Percentiles rank a stretch among this genome's conserved stretches.
These are phyloP conservation scores for Lactuca sativa DNA, from an alignment of 129 eudicot genomes.

Conservation along the genomic window DNA sequence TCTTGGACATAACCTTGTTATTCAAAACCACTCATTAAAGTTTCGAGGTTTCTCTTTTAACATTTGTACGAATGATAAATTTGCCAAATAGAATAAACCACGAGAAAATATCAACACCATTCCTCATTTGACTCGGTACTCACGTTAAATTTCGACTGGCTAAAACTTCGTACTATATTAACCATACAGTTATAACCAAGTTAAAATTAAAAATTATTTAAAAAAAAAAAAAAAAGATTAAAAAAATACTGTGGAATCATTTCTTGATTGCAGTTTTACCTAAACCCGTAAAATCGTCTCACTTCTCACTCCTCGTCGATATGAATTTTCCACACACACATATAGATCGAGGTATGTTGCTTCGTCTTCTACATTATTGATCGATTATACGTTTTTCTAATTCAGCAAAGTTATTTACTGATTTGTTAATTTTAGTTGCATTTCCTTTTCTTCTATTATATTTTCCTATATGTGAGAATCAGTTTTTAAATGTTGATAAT, in stretches of 20 bases:
- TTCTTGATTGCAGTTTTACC: not conserved
- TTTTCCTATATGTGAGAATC: no score
- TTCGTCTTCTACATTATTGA: constrained; percentile 4
- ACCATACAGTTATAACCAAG: no score
- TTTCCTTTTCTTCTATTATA: no score
- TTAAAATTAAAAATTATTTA: not conserved
- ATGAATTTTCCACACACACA: not conserved
- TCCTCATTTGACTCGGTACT: not conserved
- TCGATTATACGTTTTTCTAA: constrained; percentile 3
- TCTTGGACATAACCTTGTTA: not conserved
- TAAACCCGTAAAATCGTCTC: not conserved
- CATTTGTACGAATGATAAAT: no score
- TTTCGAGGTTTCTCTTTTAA: no score
- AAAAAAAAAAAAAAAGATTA: not conserved
- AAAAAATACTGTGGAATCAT: not conserved
- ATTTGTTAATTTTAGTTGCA: no score
- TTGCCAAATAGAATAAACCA: no score
- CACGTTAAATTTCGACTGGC: not conserved
- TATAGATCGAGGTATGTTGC: constrained; percentile 6
- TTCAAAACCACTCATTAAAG: not conserved
- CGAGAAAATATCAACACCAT: not conserved
- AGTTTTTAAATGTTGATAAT: no score
- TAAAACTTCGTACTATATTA: not conserved
- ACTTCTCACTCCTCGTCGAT: not conserved
- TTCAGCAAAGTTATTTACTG: no score